phyloP scores from a whole-genome alignment of 78 protist genomes.

The Dictyostelium firmibasis region DNA sequence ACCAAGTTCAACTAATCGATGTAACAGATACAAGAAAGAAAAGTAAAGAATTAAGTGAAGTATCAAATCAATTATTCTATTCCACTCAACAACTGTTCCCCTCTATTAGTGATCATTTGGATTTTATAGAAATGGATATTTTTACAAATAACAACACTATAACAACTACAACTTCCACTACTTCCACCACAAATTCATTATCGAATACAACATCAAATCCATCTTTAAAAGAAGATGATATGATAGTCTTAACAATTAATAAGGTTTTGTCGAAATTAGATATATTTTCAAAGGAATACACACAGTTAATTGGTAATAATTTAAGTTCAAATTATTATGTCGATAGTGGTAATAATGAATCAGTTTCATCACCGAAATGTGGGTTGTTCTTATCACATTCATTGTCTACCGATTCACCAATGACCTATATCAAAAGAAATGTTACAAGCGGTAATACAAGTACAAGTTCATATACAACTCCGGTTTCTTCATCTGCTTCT shows the following conservation, averaged over 20 bases:
- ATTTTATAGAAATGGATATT: not conserved
- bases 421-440: not conserved
- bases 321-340: not conserved
- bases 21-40: not conserved
- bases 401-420: not conserved
- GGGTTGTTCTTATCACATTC: slow-evolving; percentile 5
- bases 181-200: not conserved
- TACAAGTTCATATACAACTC: not conserved
- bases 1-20: not conserved
- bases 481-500: not conserved
- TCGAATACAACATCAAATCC: not conserved
- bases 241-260: not conserved
- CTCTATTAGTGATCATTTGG: not conserved
- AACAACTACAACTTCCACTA: not conserved
- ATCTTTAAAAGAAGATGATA: not conserved
- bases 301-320: not conserved
- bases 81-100: not conserved
- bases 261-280: not conserved
- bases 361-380: not conserved
- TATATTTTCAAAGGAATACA: not conserved
- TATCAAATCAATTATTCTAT: not conserved
- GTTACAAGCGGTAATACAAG: not conserved
- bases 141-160: not conserved
- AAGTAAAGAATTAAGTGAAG: not conserved
- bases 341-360: not conserved